phyloP scores from a whole-genome alignment of 1,139 yeast species.

The Taphrina communis region DNA sequence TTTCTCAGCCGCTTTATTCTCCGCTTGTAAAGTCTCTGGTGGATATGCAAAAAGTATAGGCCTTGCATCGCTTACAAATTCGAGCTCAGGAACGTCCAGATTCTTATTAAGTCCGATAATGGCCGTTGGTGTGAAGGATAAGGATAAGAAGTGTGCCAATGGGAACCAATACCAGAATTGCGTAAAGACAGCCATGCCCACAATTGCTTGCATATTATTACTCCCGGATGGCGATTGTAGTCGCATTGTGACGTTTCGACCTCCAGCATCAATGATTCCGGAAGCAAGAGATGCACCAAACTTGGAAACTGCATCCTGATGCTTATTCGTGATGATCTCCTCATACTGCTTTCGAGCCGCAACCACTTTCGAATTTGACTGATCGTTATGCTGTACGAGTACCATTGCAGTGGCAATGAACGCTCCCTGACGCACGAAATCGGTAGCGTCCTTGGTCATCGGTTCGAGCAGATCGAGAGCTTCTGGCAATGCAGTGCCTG shows the following conservation, averaged over 20 bases:
- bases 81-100: conserved; percentile 83
- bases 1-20: conserved; percentile 85
- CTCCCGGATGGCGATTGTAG: conserved; percentile 92
- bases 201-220: conserved; percentile 85
- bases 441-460: conserved; percentile 89
- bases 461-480: conserved; percentile 95
- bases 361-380: conserved; percentile 77
- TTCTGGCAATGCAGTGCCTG: conserved; percentile 86
- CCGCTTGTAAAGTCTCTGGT: conserved; percentile 79
- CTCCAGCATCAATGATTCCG: conserved; percentile 99
- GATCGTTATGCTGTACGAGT: conserved; percentile 90
- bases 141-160: conserved; percentile 85
- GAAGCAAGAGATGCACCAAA: conserved; percentile 97
- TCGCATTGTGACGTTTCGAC: conserved; percentile 93
- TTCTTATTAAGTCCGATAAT: conserved; percentile 86
- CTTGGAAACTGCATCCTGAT: conserved; percentile 95
- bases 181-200: conserved; percentile 84
- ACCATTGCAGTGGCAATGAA: conserved; percentile 91
- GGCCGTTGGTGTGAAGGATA: conserved; percentile 92
- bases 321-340: conserved; percentile 78
- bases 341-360: conserved; percentile 76
- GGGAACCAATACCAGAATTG: conserved; percentile 99
- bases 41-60: conserved; percentile 86
- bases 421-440: conserved; percentile 98
- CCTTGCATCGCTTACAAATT: conserved; percentile 79